Evolutionary conservation across 345 rosid species (phyloP).

Genomic region (Salix koriyanagi): DNA sequence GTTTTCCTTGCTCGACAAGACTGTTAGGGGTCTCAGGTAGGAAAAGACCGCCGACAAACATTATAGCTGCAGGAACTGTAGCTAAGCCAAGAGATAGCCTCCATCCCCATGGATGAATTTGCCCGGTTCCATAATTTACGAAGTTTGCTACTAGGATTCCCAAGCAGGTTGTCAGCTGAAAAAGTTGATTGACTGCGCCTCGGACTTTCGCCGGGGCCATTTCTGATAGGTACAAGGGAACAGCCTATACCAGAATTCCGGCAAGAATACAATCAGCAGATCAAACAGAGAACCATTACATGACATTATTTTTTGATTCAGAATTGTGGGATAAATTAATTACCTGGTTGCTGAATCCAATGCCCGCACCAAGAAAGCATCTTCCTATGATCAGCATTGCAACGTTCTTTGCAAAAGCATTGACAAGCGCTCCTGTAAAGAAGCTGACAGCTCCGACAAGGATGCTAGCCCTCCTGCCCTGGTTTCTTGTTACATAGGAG

Average conservation of each 20-base stretch:
- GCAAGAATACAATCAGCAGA: background rate
- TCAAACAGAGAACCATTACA: too few species aligned
- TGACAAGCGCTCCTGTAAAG: constrained; percentile 67
- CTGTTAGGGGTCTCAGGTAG: constrained; percentile 41
- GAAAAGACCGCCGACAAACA: constrained; percentile 28
- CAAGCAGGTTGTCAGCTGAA: constrained; percentile 78
- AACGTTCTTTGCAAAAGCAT: constrained; percentile 64
- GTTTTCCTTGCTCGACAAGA: constrained; percentile 27
- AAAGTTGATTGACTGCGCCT: constrained; percentile 76
- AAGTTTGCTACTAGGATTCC: constrained; percentile 72
- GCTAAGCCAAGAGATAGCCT: constrained; percentile 35
- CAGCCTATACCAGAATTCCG: constrained; percentile 46
- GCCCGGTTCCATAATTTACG: constrained; percentile 61
- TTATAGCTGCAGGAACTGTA: constrained; percentile 32
- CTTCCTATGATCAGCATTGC: constrained; percentile 65
- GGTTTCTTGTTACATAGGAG: constrained; percentile 55
- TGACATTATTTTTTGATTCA: too few species aligned
- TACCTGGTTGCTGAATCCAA: constrained; percentile 88
- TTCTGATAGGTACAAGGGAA: constrained; percentile 82
- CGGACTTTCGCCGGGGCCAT: constrained; percentile 84
- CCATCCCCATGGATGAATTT: constrained; percentile 57
- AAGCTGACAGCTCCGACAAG: constrained; percentile 69
- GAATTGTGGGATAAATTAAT: background rate
- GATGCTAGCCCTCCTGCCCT: constrained; percentile 71
- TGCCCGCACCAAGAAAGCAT: constrained; percentile 69